These are phyloP conservation scores for Catunica adiposa DNA, from an alignment of 2,329 filamentous ascomycete species.

Conservation along the genomic window DNA sequence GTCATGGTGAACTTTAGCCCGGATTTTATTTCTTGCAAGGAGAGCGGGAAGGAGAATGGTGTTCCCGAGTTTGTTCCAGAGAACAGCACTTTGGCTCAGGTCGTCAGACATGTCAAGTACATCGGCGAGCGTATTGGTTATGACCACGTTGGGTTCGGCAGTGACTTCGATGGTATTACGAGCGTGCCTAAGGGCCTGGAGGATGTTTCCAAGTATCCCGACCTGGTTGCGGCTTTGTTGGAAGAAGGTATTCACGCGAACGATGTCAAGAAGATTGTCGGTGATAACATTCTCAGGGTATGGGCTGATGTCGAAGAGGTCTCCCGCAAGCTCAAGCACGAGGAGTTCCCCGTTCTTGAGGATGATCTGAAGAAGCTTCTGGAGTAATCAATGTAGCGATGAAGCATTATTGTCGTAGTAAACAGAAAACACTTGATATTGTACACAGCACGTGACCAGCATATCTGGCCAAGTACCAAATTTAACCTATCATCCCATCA, in stretches of 20 bases:
- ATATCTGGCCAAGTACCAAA: background rate
- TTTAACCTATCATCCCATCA: background rate
- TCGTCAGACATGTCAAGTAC: slow-evolving; percentile 64
- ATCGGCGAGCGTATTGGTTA: slow-evolving; percentile 74
- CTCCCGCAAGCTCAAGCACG: slow-evolving; percentile 45
- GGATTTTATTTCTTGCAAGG: slow-evolving; percentile 63
- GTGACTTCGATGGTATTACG: slow-evolving; percentile 71
- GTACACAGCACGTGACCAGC: background rate
- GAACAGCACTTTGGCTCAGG: slow-evolving; percentile 59
- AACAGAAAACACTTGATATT: slow-evolving; percentile 2
- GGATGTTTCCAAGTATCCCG: slow-evolving; percentile 71
- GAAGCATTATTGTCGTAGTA: background rate
- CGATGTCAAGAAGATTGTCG: slow-evolving; percentile 59
- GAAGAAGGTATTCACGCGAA: slow-evolving; percentile 54
- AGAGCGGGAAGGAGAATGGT: slow-evolving; percentile 40
- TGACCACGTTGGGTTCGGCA: slow-evolving; percentile 73
- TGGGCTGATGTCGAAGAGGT: slow-evolving; percentile 67
- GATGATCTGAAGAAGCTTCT: slow-evolving; percentile 24
- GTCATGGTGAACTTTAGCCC: slow-evolving; percentile 88
- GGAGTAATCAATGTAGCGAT: background rate
- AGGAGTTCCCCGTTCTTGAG: slow-evolving; percentile 35
- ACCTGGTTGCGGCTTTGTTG: slow-evolving; percentile 59
- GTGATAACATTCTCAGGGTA: slow-evolving; percentile 67
- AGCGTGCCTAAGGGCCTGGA: slow-evolving; percentile 56
- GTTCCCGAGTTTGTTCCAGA: slow-evolving; percentile 50